phyloP scores from a whole-genome alignment of 257 asterid genomes.

The Verbascum thapsus region DNA sequence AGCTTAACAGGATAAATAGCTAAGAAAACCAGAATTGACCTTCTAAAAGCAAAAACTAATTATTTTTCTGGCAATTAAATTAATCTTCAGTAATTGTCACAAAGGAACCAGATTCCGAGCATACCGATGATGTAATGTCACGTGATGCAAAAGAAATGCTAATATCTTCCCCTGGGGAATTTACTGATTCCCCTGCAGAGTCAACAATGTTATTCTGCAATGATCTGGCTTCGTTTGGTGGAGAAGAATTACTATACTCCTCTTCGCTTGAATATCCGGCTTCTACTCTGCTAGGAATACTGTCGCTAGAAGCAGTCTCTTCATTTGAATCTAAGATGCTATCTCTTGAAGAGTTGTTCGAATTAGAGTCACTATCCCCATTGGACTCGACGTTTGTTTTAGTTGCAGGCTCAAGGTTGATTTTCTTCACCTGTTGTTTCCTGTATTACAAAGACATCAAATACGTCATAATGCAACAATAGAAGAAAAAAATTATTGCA shows the following conservation, averaged over 20 bases:
- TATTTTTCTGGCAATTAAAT: neutral
- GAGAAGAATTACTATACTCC: slow-evolving; percentile 31
- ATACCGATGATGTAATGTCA: slow-evolving; percentile 44
- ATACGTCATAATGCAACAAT: slow-evolving; percentile 22
- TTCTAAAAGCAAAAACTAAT: neutral
- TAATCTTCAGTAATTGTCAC: neutral
- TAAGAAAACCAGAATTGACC: slow-evolving; percentile 16
- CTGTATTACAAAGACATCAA: slow-evolving; percentile 47
- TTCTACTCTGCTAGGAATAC: slow-evolving; percentile 36
- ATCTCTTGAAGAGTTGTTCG: slow-evolving; percentile 36
- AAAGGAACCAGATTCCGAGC: slow-evolving; percentile 14
- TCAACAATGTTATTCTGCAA: slow-evolving; percentile 27
- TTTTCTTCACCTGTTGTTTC: slow-evolving; percentile 63
- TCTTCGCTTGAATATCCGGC: slow-evolving; percentile 36
- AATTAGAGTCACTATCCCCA: slow-evolving; percentile 45
- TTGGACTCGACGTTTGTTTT: slow-evolving; percentile 40
- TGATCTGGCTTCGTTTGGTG: slow-evolving; percentile 28
- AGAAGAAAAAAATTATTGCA: neutral
- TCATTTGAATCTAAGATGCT: slow-evolving; percentile 35
- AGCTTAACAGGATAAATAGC: neutral
- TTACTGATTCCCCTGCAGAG: slow-evolving; percentile 37
- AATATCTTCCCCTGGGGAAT: slow-evolving; percentile 33
- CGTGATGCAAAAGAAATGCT: slow-evolving; percentile 33
- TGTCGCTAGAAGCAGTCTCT: slow-evolving; percentile 35
- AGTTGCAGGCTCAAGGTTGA: slow-evolving; percentile 44